Base-by-base conservation (phyloP, 805 yeast genomes). In the Schizosaccharomyces cryophilus region DNA sequence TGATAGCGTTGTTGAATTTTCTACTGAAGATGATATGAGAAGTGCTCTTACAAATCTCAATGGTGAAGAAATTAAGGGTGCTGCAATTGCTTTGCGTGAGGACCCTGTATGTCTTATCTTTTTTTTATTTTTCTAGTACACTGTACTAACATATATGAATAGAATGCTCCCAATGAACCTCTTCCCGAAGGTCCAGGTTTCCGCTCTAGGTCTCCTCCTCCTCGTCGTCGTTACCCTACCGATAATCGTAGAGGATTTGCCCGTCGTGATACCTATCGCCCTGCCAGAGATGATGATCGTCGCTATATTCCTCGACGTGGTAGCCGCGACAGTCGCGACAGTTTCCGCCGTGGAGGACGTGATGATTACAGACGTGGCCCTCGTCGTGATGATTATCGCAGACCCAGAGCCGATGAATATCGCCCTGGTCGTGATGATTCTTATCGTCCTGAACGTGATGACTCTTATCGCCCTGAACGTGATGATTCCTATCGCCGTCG, bases 61-160 rank as follows among this genome's bases (percentile, higher is more conserved):
- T 71, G 86, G 83, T 65, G 75, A 80, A 63, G 89, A 82, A 64
- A 82, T 80, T 76, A 79, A 79, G 69, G 95, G 87, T 66, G 70
- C 79, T 61, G 73, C 76, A 61, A 74, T 88, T 62, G 71, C 78
- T 60, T 85, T 87, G 61, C 87, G 82, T 75, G 85, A 81, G 74
- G 95, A 87, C 67, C 56, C 56, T 51, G 56, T 51, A 51, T 6
- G 56, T 29, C 11, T 11, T 13, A 19, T 11, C 3, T 51, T n/a
- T 3, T 51, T 21, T 51, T 51, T 24, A 11, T 15, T 13, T 13
- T 29, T 51, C 31, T 9, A 5, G 7, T 6, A 29, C 9, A 17
- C 35, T 51, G 9, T 17, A 17, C 35, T 51, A 24, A 21, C 35
- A 24, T 2, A 21, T 11, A 21, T 51, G 21, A 51, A 24, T 7